Base-by-base conservation (phyloP, 2,329 filamentous ascomycete genomes). In the Monosporascus sp. region DNA sequence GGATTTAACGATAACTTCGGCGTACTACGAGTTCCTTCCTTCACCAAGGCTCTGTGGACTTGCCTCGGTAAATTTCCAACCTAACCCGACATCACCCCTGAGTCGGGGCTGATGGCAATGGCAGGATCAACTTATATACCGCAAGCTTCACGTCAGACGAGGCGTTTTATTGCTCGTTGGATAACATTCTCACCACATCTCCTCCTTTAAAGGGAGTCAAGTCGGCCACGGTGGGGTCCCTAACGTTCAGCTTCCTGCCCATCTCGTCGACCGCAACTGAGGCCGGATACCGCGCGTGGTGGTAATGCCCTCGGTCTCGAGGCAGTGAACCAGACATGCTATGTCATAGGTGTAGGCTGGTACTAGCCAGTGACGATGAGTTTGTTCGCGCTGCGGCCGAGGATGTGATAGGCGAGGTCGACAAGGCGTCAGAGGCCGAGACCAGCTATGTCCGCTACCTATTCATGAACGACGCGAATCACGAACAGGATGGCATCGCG, bases 381-480 rank as follows among this genome's bases (percentile, higher is more conserved):
- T 11, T 25, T 18, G 49, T 48, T 5, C 50, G 51, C 22, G n/a
- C 31, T 31, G 49, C 49, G 11, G 9, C 50, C 39, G 6, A 53
- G 7, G 4, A 27, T 39, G 2, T 31, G 42, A 25, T 9, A 7
- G 42, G 24, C 42, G 15, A 14, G 42, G 20, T 25, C 2, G 25
- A 14, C 5, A 25, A 25, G 24, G 15, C 14, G 24, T n/a, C 9
- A 4, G 17, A 46, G 8, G 14, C 24, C 11, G 42, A 46, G 24
- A 20, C 7, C 11, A 25, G 20, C 20, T 17, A 20, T 44, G 20
- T 44, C 20, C 20, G 20, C 4, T 45, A 31, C 25, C 18, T 45
- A 5, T 45, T 27, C 50, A 53, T 54, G 52, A 54, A 54, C 15
- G 51, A 54, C n/a, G 50, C 54, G 42, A 49, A 54, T 48, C 20